These are phyloP conservation scores for Suillus americanus DNA, from an alignment of 768 basidiomycete species.

Conservation along the genomic window DNA sequence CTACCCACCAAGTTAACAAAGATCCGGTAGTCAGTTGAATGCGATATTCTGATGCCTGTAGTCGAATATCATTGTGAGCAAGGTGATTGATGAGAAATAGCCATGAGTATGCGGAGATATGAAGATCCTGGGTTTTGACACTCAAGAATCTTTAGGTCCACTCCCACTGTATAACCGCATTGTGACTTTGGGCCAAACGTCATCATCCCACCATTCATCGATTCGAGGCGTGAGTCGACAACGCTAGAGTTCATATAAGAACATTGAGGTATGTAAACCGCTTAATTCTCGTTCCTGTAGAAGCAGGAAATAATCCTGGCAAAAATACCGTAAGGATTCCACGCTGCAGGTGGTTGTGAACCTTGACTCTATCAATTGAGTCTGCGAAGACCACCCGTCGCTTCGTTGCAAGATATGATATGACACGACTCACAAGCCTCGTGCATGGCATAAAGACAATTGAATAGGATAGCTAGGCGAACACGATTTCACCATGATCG, in stretches of 20 bases:
- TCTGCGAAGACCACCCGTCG: not conserved
- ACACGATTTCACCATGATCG: not conserved
- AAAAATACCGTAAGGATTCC: not conserved
- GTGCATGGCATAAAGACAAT: not conserved
- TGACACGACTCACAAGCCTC: not conserved
- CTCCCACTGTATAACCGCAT: not conserved
- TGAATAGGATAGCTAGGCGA: not conserved
- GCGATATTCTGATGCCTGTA: not conserved
- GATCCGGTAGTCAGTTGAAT: not conserved
- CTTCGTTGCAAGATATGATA: not conserved
- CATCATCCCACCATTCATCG: not conserved
- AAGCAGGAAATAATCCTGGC: not conserved
- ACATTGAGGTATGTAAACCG: not conserved
- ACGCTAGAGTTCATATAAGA: not conserved
- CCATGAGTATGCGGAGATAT: conserved; percentile 2
- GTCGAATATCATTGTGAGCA: not conserved
- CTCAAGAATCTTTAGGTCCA: not conserved
- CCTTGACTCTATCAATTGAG: not conserved
- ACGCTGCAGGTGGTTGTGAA: not conserved
- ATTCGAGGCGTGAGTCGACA: not conserved
- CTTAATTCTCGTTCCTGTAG: not conserved
- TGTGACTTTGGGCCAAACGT: not conserved
- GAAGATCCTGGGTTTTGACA: not conserved
- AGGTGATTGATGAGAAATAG: not conserved
- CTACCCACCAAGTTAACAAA: not conserved